phyloP scores from a whole-genome alignment of 371 early-diverging fungal species.

The Mortierella sp. region DNA sequence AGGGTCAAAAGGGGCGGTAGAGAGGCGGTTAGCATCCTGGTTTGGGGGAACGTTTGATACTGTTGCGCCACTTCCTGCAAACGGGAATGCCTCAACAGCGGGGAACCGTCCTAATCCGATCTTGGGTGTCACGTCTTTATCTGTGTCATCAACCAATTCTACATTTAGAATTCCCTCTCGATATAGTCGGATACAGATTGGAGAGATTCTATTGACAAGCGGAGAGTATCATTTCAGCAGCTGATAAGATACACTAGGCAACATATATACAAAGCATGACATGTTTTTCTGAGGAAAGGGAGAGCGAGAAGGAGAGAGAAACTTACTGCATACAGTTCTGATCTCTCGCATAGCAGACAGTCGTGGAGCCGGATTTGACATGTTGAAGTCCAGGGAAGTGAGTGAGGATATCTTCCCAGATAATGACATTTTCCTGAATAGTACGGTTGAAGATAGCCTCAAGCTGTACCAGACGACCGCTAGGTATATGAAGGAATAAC shows the following conservation, averaged over 20 bases:
- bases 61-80: background rate
- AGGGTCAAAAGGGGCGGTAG: background rate
- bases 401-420: background rate
- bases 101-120: background rate
- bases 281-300: too few species aligned
- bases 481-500: background rate
- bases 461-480: background rate
- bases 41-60: background rate
- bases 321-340: background rate
- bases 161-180: background rate
- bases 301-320: too few species aligned
- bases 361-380: background rate
- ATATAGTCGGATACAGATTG: background rate
- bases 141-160: background rate
- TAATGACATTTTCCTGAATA: background rate
- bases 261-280: too few species aligned
- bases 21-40: background rate
- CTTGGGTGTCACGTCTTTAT: background rate
- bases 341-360: background rate
- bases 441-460: background rate
- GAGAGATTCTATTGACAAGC: background rate
- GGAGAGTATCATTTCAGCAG: background rate
- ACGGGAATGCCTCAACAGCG: background rate
- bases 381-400: background rate
- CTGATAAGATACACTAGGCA: too few species aligned